Base-by-base conservation (phyloP, 1,284 basidiomycete species). In the Mycena citricolor region DNA sequence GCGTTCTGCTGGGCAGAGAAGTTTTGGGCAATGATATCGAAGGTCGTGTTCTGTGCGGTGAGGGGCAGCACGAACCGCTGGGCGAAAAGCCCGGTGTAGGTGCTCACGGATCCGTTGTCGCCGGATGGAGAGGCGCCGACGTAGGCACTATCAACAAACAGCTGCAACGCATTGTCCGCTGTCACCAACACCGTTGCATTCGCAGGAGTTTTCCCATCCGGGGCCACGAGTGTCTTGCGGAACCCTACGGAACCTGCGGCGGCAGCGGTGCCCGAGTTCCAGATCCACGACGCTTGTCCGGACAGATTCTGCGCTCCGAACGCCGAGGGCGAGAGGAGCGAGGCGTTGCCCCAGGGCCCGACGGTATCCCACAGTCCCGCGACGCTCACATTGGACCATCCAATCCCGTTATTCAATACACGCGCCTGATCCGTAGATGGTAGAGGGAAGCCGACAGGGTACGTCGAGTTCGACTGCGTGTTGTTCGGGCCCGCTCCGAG, bases 21-120 rank as follows among this genome's bases (percentile, higher is more conserved):
- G 37, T 51, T 51, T 16, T 32, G 36, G 2, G 36, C 49, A 21
- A 47, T 4, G n/a, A 51, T 32, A 4, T 45, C 38, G 37, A 51
- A 40, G 31, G 38, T 22, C 13, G 42, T 28, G 37, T 47, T 46
- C 3, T 17, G 21, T 8, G 40, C 25, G 28, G n/a, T 20, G 22
- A 47, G 48, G 23, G 36, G 5, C 23, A 26, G 36, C 8, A 11
- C 8, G 31, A 8, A 26, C 5, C 36, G 20, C 12, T 22, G 29
- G 21, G 36, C 36, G 25, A 14, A 38, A 16, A 26, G 21, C n/a
- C n/a, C n/a, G n/a, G n/a, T n/a, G n/a, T n/a, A n/a, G n/a, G n/a
- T n/a, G n/a, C n/a, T n/a, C n/a, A n/a, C n/a, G n/a, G 41, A 14
- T 21, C 36, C 8, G 12, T 36, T 26, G 32, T 42, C 40, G 5